phyloP scores from a whole-genome alignment of 2,329 filamentous ascomycete species.

The Leptosphaerulina australis region DNA sequence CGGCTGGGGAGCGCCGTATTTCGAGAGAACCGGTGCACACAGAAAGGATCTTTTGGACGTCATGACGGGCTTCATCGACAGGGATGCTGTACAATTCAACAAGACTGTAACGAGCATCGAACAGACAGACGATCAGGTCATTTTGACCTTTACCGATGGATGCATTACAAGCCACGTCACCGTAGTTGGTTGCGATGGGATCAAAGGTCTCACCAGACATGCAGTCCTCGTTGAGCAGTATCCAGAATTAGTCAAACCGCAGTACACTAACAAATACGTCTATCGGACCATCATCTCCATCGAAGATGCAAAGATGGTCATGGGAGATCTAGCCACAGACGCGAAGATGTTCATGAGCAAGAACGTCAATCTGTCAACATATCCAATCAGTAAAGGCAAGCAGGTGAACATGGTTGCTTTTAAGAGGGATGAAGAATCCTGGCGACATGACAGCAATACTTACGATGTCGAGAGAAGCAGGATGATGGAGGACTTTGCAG shows the following conservation, averaged over 20 bases:
- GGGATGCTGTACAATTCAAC: conserved; percentile 29
- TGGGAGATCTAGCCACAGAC: conserved; percentile 39
- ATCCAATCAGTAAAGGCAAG: conserved; percentile 29
- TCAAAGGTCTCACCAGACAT: conserved; percentile 43
- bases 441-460: conserved; percentile 20
- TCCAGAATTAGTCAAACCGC: conserved; percentile 27
- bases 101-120: conserved; percentile 35
- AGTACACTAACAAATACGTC: conserved; percentile 33
- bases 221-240: conserved; percentile 22
- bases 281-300: conserved; percentile 42
- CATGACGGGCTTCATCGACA: conserved; percentile 53
- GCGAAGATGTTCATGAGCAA: conserved; percentile 36
- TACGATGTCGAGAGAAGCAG: conserved; percentile 18
- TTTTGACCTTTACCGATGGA: conserved; percentile 48
- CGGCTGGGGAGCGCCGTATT: conserved; percentile 47
- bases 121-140: conserved; percentile 45
- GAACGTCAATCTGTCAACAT: conserved; percentile 23
- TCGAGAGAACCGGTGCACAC: conserved; percentile 52
- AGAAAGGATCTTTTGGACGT: conserved; percentile 52
- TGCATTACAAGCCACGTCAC: conserved; percentile 45
- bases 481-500: conserved; percentile 31
- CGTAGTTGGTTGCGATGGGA: conserved; percentile 56
- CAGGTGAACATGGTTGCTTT: conserved; percentile 33
- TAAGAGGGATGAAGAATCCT: conserved; percentile 20
- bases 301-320: conserved; percentile 46